A percentile compares a stretch with the other conserved stretches of the same genome.
Conservation (phyloP, 257 asterid species). For the Jasminum sambac region DNA sequence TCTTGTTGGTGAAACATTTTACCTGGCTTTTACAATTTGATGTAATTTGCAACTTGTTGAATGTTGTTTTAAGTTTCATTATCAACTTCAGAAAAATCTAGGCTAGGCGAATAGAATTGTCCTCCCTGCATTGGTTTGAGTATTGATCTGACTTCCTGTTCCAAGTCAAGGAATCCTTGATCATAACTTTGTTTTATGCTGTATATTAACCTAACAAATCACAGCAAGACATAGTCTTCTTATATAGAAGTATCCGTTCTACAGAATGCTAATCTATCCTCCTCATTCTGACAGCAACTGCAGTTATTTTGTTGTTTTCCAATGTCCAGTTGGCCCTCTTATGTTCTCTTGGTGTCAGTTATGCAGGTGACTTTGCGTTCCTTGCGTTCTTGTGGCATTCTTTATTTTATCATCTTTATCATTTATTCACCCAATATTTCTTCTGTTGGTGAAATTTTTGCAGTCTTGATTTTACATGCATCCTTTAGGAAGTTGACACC, state of each 20-base stretch:
- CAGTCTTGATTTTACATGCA: slow-evolving; percentile 85
- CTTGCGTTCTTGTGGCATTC: background rate
- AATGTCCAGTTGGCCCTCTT: slow-evolving; percentile 72
- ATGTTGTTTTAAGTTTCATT: background rate
- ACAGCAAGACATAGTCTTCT: background rate
- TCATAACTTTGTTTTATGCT: background rate
- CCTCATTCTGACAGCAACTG: slow-evolving; percentile 59
- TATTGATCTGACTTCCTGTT: slow-evolving; percentile 2
- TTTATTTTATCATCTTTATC: background rate
- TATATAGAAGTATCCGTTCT: background rate
- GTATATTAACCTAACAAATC: background rate
- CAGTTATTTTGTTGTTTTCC: slow-evolving; percentile 55
- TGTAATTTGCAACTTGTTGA: background rate
- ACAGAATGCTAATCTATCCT: slow-evolving; percentile 25
- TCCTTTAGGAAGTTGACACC: slow-evolving; percentile 81
- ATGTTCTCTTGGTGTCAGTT: slow-evolving; percentile 64
- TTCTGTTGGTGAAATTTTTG: slow-evolving; percentile 20
- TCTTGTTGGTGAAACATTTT: background rate
- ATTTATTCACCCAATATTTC: background rate
- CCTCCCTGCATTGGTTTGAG: background rate
- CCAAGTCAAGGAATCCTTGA: background rate
- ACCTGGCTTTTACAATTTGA: background rate
- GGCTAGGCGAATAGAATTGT: background rate
- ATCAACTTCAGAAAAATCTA: background rate
- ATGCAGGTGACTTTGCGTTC: slow-evolving; percentile 53